phyloP scores from a whole-genome alignment of 176 grass and related monocot species.

The Sorghum bicolor region DNA sequence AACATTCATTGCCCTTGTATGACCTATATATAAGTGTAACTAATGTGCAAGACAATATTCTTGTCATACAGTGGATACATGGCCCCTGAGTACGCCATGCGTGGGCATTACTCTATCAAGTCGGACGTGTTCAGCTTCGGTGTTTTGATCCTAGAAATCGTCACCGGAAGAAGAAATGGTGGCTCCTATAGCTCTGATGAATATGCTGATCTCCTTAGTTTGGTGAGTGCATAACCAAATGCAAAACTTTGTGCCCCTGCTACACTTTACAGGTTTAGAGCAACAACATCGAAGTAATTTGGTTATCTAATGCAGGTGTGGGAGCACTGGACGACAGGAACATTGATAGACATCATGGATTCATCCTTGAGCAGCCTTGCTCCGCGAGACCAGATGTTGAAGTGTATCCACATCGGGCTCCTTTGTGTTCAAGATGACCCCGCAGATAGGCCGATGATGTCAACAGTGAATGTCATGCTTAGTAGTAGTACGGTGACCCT shows the following conservation, averaged over 20 bases:
- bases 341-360: slow-evolving; percentile 45
- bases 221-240: slow-evolving; percentile 38
- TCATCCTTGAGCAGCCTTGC: slow-evolving; percentile 26
- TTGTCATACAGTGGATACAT: slow-evolving; percentile 51
- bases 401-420: slow-evolving; percentile 54
- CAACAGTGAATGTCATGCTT: slow-evolving; percentile 57
- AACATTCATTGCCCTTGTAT: neutral
- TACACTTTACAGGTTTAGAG: neutral
- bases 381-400: slow-evolving; percentile 50
- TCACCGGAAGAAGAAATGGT: slow-evolving; percentile 58
- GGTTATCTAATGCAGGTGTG: slow-evolving; percentile 37
- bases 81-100: slow-evolving; percentile 60
- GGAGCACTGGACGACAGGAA: slow-evolving; percentile 59
- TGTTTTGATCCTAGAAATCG: slow-evolving; percentile 66
- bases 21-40: neutral
- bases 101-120: slow-evolving; percentile 65
- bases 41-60: neutral
- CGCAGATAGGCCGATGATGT: slow-evolving; percentile 55
- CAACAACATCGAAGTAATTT: neutral
- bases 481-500: slow-evolving; percentile 51
- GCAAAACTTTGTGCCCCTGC: neutral
- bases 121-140: slow-evolving; percentile 77
- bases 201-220: slow-evolving; percentile 45
- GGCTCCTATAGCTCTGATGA: slow-evolving; percentile 28
- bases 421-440: slow-evolving; percentile 74